Conservation (phyloP, 768 basidiomycete genomes). For the Lentinus brumalis region DNA sequence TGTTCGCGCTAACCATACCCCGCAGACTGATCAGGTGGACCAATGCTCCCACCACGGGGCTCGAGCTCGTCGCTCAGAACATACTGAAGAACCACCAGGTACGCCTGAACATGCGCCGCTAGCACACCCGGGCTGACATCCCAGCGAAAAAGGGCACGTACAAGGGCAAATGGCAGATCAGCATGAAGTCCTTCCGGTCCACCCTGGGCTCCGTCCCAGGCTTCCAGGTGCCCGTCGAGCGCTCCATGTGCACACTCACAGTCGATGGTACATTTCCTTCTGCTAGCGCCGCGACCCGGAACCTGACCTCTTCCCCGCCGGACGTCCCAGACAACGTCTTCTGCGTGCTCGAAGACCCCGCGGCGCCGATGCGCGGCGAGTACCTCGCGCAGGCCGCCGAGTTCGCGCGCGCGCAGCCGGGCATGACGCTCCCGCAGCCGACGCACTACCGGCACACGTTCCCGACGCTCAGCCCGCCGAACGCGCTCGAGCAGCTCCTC, state of each 20-base stretch:
- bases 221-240: slow-evolving; percentile 54
- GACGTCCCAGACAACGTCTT: slow-evolving; percentile 61
- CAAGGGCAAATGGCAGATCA: slow-evolving; percentile 68
- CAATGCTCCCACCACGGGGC: slow-evolving; percentile 74
- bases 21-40: slow-evolving; percentile 76
- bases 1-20: not conserved
- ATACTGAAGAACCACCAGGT: slow-evolving; percentile 72
- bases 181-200: slow-evolving; percentile 74
- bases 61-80: slow-evolving; percentile 70
- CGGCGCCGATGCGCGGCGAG: slow-evolving; percentile 68
- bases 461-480: slow-evolving; percentile 72
- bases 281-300: not conserved
- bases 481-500: slow-evolving; percentile 74
- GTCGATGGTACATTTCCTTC: slow-evolving; percentile 50
- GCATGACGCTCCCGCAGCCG: slow-evolving; percentile 29
- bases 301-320: not conserved
- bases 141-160: slow-evolving; percentile 48
- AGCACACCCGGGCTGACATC: too few species aligned
- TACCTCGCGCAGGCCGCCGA: slow-evolving; percentile 45
- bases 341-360: slow-evolving; percentile 75
- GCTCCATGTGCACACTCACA: slow-evolving; percentile 74
- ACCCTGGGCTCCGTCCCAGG: slow-evolving; percentile 60
- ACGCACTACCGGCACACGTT: slow-evolving; percentile 76
- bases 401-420: slow-evolving; percentile 12
- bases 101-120: slow-evolving; percentile 27